Evolutionary conservation across 257 asterid genomes (phyloP), one percentile per base, ranked within the genome.

Genomic region (Nicotiana tabacum): DNA sequence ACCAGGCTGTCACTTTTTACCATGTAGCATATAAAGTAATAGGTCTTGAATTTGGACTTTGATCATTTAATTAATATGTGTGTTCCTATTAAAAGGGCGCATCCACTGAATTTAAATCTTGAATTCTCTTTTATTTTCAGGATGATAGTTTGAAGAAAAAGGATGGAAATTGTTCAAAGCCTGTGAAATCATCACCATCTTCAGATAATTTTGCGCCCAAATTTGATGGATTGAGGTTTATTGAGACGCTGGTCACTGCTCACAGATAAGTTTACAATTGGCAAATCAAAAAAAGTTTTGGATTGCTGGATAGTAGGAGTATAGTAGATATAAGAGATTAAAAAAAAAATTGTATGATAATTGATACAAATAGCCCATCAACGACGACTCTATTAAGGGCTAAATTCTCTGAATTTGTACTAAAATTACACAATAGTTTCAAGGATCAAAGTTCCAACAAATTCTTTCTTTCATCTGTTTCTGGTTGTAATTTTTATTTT

Each of bases 141-240:
- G 83, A 65, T 2, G 13, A 46, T 16, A 65, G 32, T 21, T 27
- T 43, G 77, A 37, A 67, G 83, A 64, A 80, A 67, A 57, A 39
- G 4, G 68, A 39, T 17, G 82, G 30, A 29, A 65, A 46, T 48
- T 29, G 62, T 60, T 65, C 77, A 32, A 65, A 55, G 8, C 4
- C 48, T 17, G 27, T 21, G 76, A 39, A 51, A 48, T 2, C 33
- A 79, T 51, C 84, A 66, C 11, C 81, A 16, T 58, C 62, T 21
- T 27, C 81, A 13, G 82, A 82, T 46, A 82, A 82, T 61, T 82
- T 82, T 74, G 82, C 81, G 18, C 85, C 85, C 48, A 74, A 77
- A 67, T 82, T 74, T 74, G 85, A 82, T 72, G 85, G 85, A 48
- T 82, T 82, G 82, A 82, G 77, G 66, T 82, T 82, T 55, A 74